A percentile compares a stretch with the other conserved stretches of the same genome.
These are phyloP conservation scores for Tuber indicum DNA, from an alignment of 495 filamentous ascomycete species.

Conservation along the genomic window DNA sequence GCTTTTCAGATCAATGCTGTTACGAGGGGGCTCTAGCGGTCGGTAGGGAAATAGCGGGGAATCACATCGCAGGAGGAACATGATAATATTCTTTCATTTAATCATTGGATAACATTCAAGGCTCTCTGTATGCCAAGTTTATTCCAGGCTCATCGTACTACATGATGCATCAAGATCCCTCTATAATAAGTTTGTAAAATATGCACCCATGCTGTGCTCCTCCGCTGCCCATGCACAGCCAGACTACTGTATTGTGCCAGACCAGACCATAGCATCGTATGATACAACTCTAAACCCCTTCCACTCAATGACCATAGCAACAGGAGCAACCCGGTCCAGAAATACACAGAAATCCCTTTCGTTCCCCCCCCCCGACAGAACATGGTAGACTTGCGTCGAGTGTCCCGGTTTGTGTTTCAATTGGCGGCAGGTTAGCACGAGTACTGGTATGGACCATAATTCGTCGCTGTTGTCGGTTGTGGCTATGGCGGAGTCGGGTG, in stretches of 20 bases:
- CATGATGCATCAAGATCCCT: neutral
- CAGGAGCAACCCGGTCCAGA: neutral
- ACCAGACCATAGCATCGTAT: too few relatives aligned
- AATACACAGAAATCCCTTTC: neutral
- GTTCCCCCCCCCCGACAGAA: neutral
- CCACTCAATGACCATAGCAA: neutral
- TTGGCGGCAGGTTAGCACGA: neutral
- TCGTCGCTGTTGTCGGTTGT: neutral
- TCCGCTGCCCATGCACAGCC: neutral
- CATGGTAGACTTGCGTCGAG: neutral
- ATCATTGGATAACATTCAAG: neutral
- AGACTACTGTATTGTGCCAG: neutral
- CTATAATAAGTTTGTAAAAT: neutral
- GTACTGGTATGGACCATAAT: neutral
- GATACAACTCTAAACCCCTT: neutral
- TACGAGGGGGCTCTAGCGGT: neutral
- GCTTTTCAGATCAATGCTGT: neutral
- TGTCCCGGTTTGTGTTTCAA: neutral
- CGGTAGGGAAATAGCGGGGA: neutral
- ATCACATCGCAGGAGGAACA: neutral
- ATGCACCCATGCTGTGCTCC: neutral
- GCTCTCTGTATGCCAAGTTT: neutral
- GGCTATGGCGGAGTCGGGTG: neutral
- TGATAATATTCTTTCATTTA: neutral
- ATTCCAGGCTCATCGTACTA: neutral